A percentile compares a stretch with the other conserved stretches of the same genome.
Evolutionary conservation across 306 rosid species (phyloP).

Genomic region (Rubus parviflorus): DNA sequence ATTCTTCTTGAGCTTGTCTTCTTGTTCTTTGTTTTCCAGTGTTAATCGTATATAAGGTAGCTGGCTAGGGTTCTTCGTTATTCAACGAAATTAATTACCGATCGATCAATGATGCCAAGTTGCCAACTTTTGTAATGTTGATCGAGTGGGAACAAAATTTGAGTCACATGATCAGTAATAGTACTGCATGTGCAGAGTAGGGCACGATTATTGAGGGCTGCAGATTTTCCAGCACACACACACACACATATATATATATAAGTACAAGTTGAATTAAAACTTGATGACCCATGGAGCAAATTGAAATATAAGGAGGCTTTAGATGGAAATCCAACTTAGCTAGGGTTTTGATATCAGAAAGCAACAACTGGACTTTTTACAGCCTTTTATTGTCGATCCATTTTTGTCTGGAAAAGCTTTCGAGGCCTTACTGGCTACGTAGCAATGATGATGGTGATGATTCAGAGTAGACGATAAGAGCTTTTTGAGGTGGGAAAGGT

Average conservation of each 20-base stretch:
- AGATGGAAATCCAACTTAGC: not conserved
- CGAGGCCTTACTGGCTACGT: slow-evolving; percentile 1
- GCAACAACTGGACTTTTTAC: slow-evolving; percentile 15
- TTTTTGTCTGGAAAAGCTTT: not conserved
- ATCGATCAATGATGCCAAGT: not conserved
- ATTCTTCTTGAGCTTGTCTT: not conserved
- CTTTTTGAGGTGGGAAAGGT: slow-evolving; percentile 33
- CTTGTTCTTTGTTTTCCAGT: slow-evolving; percentile 2
- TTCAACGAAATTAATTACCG: not conserved
- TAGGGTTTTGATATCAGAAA: slow-evolving; percentile 11
- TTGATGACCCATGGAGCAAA: not conserved
- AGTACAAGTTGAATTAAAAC: slow-evolving; percentile 5
- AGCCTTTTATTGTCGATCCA: not conserved
- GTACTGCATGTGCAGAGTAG: slow-evolving; percentile 8
- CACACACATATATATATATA: too few relatives aligned
- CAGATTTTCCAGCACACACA: slow-evolving; percentile 3
- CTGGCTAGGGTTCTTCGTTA: slow-evolving; percentile 4
- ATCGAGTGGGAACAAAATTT: slow-evolving; percentile 1
- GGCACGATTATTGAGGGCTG: not conserved
- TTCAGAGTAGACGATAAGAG: slow-evolving; percentile 31
- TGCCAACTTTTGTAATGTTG: not conserved
- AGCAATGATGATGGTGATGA: slow-evolving; percentile 46
- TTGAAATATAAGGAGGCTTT: not conserved
- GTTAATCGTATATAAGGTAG: not conserved
- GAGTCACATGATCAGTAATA: slow-evolving; percentile 14